phyloP scores from a whole-genome alignment of 2,329 filamentous ascomycete species.

The Phoma sp. region DNA sequence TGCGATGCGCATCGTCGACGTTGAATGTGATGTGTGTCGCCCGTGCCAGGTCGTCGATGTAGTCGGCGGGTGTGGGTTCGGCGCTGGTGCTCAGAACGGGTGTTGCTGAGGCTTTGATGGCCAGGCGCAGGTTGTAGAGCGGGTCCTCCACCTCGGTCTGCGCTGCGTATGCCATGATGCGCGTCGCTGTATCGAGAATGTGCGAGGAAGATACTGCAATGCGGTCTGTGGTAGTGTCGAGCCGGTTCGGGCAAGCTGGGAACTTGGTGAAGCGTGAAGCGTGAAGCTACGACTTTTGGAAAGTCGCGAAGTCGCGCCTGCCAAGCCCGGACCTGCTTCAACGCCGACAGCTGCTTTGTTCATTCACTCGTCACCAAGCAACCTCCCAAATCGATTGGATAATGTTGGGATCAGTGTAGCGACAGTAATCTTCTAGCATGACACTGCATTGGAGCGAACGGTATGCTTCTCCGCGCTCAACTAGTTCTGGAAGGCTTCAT shows the following conservation, averaged over 20 bases:
- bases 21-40: constrained; percentile 69
- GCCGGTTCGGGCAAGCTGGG: background rate
- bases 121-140: constrained; percentile 81
- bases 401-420: too few species aligned
- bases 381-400: background rate
- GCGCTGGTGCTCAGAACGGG: constrained; percentile 77
- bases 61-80: constrained; percentile 68
- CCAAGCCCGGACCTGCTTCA: constrained; percentile 13
- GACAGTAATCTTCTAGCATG: too few species aligned
- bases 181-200: background rate
- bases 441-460: too few species aligned
- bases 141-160: constrained; percentile 64
- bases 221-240: background rate
- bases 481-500: too few species aligned
- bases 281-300: constrained; percentile 12
- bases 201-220: background rate
- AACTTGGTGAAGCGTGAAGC: constrained; percentile 7
- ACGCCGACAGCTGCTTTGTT: background rate
- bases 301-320: constrained; percentile 17
- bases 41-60: constrained; percentile 66
- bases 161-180: constrained; percentile 26
- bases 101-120: constrained; percentile 74
- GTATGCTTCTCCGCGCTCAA: too few species aligned
- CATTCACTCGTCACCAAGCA: background rate
- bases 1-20: constrained; percentile 65